phyloP scores from a whole-genome alignment of 1,284 basidiomycete species.

The Trametes hirsuta region DNA sequence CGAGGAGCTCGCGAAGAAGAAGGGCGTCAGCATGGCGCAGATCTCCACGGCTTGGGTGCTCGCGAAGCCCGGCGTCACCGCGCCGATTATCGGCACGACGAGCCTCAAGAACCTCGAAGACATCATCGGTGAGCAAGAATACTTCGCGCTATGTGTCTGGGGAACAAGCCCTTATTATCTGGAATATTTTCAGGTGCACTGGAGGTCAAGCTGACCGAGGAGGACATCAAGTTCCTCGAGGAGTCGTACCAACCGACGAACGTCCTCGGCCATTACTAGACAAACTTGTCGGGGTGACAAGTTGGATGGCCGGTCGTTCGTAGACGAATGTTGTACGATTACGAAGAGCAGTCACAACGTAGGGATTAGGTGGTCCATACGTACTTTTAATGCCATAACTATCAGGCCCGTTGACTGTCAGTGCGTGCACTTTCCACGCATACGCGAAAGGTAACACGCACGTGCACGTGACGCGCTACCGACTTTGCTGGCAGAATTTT shows the following conservation, averaged over 20 bases:
- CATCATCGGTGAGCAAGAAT: slow-evolving; percentile 35
- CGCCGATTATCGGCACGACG: slow-evolving; percentile 45
- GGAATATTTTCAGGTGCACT: slow-evolving; percentile 8
- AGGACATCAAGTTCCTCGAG: slow-evolving; percentile 29
- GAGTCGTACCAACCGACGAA: slow-evolving; percentile 23
- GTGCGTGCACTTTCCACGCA: too few species aligned
- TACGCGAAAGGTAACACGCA: too few species aligned
- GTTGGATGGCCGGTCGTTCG: background rate
- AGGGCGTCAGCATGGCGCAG: slow-evolving; percentile 42
- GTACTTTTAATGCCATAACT: too few species aligned
- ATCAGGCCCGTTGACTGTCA: too few species aligned
- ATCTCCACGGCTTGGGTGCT: slow-evolving; percentile 42
- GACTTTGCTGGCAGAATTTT: too few species aligned
- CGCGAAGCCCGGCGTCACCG: slow-evolving; percentile 33
- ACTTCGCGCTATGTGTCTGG: too few species aligned
- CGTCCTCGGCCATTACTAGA: slow-evolving; percentile 28
- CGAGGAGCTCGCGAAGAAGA: slow-evolving; percentile 41
- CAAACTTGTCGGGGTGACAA: background rate
- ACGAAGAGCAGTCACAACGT: background rate
- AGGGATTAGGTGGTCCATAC: too few species aligned
- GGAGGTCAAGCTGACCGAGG: slow-evolving; percentile 17
- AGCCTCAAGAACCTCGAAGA: slow-evolving; percentile 39
- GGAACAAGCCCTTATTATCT: too few species aligned
- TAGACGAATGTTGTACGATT: background rate
- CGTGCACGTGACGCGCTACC: too few species aligned